These are phyloP conservation scores for Penicillium mononematosum DNA, from an alignment of 495 filamentous ascomycete genomes.

Conservation along the genomic window DNA sequence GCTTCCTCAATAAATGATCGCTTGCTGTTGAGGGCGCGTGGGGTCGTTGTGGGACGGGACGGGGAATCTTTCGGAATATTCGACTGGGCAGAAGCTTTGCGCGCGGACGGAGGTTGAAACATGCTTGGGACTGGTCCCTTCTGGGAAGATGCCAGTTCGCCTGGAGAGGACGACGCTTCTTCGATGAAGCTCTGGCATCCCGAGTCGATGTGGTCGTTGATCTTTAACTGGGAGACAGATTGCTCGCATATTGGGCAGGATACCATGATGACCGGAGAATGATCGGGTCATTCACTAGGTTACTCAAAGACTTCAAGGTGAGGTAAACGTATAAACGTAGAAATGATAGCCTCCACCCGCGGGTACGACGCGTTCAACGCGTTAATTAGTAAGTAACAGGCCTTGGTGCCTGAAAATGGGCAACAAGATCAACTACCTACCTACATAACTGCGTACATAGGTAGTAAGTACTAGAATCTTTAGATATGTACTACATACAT, in stretches of 20 bases:
- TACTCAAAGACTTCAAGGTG: not conserved
- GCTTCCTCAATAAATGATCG: conserved; percentile 32
- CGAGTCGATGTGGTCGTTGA: conserved; percentile 91
- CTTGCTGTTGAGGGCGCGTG: conserved; percentile 37
- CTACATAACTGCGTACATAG: too few species aligned
- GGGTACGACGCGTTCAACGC: conserved; percentile 11
- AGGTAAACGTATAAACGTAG: not conserved
- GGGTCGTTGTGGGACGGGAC: conserved; percentile 24
- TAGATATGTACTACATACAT: not conserved
- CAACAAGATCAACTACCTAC: not conserved
- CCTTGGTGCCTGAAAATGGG: conserved; percentile 10
- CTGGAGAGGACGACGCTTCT: conserved; percentile 38
- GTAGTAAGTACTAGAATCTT: too few species aligned
- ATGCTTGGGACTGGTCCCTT: conserved; percentile 62
- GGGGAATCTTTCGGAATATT: conserved; percentile 24
- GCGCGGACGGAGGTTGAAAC: conserved; percentile 70
- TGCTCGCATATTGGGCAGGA: conserved; percentile 85
- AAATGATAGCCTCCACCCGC: conserved; percentile 7
- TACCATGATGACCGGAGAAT: conserved; percentile 55
- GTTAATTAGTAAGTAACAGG: conserved; percentile 7
- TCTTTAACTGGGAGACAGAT: conserved; percentile 68
- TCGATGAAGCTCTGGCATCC: conserved; percentile 65
- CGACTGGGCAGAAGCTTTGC: conserved; percentile 35
- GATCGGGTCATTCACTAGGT: conserved; percentile 2
- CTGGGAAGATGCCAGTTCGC: conserved; percentile 46